These are phyloP conservation scores for Lodderomyces orthopsilosis DNA, from an alignment of 1,139 yeast genomes.

Conservation along the genomic window DNA sequence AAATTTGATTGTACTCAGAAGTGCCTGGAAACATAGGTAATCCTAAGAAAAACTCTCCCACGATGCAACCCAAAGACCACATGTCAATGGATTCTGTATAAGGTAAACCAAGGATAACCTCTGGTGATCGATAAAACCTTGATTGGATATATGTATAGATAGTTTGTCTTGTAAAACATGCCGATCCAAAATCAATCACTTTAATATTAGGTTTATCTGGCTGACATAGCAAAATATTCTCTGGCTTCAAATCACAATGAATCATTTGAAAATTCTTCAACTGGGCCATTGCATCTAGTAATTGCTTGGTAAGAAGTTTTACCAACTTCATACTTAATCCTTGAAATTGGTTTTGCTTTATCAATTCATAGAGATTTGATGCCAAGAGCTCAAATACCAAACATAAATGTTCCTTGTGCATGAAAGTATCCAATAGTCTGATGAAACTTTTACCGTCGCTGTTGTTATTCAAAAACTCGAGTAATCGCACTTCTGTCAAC, in stretches of 20 bases:
- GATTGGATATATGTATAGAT: slow-evolving; percentile 94
- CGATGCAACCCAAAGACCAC: slow-evolving; percentile 98
- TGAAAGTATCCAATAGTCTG: slow-evolving; percentile 79
- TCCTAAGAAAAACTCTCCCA: slow-evolving; percentile 90
- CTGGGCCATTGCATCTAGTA: slow-evolving; percentile 75
- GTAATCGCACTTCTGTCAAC: slow-evolving; percentile 80
- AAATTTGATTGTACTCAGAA: slow-evolving; percentile 87
- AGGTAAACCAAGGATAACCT: slow-evolving; percentile 87
- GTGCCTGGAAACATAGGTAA: slow-evolving; percentile 94
- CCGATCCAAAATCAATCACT: slow-evolving; percentile 95
- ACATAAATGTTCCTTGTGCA: slow-evolving; percentile 91
- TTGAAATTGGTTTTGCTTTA: slow-evolving; percentile 90
- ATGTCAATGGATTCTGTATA: slow-evolving; percentile 91
- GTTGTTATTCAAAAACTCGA: slow-evolving; percentile 76
- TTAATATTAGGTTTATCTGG: slow-evolving; percentile 87
- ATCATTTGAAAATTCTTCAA: slow-evolving; percentile 82
- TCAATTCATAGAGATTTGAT: slow-evolving; percentile 83
- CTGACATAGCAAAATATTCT: slow-evolving; percentile 77
- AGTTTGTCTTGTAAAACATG: slow-evolving; percentile 89
- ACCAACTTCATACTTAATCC: slow-evolving; percentile 84
- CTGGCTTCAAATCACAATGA: slow-evolving; percentile 97
- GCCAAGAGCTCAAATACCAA: slow-evolving; percentile 87
- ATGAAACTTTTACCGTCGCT: slow-evolving; percentile 76
- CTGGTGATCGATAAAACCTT: slow-evolving; percentile 94
- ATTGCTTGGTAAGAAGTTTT: slow-evolving; percentile 72